Evolutionary conservation across 148 eudicot genomes (phyloP), one percentile per base, ranked within the genome.

Genomic region (Cornus suecica): DNA sequence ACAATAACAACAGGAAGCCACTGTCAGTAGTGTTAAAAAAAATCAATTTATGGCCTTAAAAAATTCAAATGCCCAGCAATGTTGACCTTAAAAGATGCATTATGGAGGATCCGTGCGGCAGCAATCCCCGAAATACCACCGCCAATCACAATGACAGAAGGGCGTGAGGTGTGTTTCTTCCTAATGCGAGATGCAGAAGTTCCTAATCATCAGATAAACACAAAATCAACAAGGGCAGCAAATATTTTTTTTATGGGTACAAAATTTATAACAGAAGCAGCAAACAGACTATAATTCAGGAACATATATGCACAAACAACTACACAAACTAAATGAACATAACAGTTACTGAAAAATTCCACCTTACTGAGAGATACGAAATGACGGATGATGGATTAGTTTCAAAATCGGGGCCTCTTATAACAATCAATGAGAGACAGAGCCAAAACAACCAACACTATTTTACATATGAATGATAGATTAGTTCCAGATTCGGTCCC

Each of bases 71-170:
- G 41, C 37, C 56, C 27, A 58, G 61, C 54, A 42, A 68, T n/a
- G 51, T 32, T 64, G 25, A 92, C 99, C 97, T 96, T 90, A 80
- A 86, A 88, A 74, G 94, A 90, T 70, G 98, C 97, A 82, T 91
- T 87, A 22, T 76, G 84, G 22, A 96, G 90, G 72, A 75, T 74
- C 69, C 82, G 88, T 25, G 99, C 99, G 61, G 99, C 99, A 86
- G 98, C 86, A 79, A 91, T 85, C 72, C 99, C 99, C 20, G 99
- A 96, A 70, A 96, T 96, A 72, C 99, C 99, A 79, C 94, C 94
- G 69, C 99, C 99, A 86, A 96, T 88, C 70, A 96, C 98, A 80
- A 96, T 90, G 64, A 93, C 93, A 20, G 93, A 79, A 54, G 98
- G 95, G 70, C 81, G 70, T 58, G 88, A 72, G 81, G 79, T 65